A percentile compares a stretch with the other conserved stretches of the same genome.
Conservation (phyloP, 805 yeast species). For the Yarrowia sp. region DNA sequence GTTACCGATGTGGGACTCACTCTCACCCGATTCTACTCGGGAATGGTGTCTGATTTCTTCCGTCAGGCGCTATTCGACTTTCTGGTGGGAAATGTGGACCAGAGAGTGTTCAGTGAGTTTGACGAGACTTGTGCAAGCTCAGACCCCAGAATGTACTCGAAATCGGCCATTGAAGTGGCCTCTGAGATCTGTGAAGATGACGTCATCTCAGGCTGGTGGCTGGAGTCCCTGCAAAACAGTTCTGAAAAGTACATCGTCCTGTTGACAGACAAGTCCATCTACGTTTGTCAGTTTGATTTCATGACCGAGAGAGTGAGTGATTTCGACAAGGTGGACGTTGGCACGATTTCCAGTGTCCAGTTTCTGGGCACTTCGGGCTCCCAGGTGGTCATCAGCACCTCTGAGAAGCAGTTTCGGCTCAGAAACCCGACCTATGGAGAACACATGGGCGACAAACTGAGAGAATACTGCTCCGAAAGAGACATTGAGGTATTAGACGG, state of each 20-base stretch:
- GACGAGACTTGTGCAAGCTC: constrained; percentile 50
- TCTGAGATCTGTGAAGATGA: constrained; percentile 46
- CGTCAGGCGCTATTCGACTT: constrained; percentile 56
- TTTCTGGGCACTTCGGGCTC: constrained; percentile 22
- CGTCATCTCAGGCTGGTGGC: constrained; percentile 52
- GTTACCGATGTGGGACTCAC: constrained; percentile 56
- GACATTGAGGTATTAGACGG: neutral
- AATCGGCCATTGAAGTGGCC: constrained; percentile 45
- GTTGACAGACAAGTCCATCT: constrained; percentile 45
- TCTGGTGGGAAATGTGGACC: constrained; percentile 52
- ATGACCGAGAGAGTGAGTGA: constrained; percentile 43
- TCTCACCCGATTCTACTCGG: constrained; percentile 55
- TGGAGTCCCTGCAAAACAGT: constrained; percentile 44
- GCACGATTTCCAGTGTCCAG: neutral
- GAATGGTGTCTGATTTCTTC: constrained; percentile 56
- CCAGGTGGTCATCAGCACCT: constrained; percentile 9
- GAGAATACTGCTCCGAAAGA: constrained; percentile 4
- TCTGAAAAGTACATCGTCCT: constrained; percentile 47
- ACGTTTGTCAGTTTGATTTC: constrained; percentile 45
- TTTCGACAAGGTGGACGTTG: constrained; percentile 33
- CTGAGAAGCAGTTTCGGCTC: constrained; percentile 10
- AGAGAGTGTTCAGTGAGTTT: constrained; percentile 53
- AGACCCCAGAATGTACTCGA: constrained; percentile 46
- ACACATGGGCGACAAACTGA: constrained; percentile 21
- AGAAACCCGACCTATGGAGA: constrained; percentile 1